These are phyloP conservation scores for Podaxis sp. DNA, from an alignment of 768 basidiomycete genomes.

Conservation along the genomic window DNA sequence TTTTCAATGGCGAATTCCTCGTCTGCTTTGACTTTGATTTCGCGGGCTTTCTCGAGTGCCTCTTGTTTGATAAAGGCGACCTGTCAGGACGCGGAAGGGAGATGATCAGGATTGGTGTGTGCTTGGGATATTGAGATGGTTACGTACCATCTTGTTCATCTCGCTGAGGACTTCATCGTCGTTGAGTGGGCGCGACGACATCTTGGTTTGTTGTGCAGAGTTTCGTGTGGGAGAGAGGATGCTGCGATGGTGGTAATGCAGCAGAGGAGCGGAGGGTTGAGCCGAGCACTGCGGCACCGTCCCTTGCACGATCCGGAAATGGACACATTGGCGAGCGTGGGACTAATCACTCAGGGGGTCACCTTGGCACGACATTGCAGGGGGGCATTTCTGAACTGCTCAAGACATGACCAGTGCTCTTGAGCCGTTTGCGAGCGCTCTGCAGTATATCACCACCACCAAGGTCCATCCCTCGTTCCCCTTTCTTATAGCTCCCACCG, in stretches of 20 bases:
- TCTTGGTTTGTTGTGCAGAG: constrained; percentile 29
- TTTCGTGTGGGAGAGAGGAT: not conserved
- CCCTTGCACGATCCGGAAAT: not conserved
- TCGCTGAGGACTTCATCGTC: constrained; percentile 95
- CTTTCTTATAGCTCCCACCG: constrained; percentile 36
- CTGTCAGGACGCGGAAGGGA: constrained; percentile 37
- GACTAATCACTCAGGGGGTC: not conserved
- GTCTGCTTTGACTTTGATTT: constrained; percentile 96
- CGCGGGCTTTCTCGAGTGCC: constrained; percentile 94
- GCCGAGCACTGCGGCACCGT: not conserved
- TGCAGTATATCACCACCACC: constrained; percentile 25
- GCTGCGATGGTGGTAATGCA: not conserved
- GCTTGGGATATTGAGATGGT: not conserved
- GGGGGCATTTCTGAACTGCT: not conserved
- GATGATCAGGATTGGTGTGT: not conserved
- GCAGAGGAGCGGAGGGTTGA: not conserved
- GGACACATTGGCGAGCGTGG: not conserved
- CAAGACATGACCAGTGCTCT: not conserved
- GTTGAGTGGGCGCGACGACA: constrained; percentile 79
- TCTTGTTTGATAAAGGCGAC: constrained; percentile 99
- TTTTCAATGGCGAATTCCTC: constrained; percentile 99
- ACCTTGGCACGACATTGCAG: not conserved
- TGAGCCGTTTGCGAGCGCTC: constrained; percentile 8
- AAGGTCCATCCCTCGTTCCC: constrained; percentile 43
- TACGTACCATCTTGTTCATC: constrained; percentile 96